Conservation (phyloP, 352 stramenopile species). For the Phytophthora podocarpi region DNA sequence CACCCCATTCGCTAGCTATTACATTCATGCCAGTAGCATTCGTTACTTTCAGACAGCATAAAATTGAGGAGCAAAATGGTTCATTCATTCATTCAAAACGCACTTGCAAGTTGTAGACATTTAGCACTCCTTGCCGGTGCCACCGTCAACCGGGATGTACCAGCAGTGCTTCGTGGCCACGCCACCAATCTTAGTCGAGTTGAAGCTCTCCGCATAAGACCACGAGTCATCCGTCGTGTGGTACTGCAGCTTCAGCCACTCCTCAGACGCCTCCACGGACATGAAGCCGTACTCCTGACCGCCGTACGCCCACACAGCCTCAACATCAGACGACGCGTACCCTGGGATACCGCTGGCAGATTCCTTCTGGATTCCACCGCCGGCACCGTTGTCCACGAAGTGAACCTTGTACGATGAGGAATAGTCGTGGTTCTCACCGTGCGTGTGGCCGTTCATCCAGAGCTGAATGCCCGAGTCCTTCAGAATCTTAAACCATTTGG, state of each 20-base stretch:
- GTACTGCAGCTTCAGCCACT: conserved; percentile 77
- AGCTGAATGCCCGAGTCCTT: conserved; percentile 58
- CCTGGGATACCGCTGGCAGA: conserved; percentile 72
- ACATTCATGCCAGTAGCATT: too few species aligned
- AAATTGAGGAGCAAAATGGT: conserved; percentile 5
- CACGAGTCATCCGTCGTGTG: conserved; percentile 71
- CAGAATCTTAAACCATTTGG: conserved; percentile 69
- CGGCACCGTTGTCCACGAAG: conserved; percentile 81
- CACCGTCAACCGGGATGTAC: conserved; percentile 60
- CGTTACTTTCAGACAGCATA: conserved; percentile 7
- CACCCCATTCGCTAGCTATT: too few species aligned
- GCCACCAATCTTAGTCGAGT: conserved; percentile 48
- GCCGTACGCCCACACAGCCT: conserved; percentile 65
- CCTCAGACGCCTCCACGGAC: conserved; percentile 55
- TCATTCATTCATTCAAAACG: conserved; percentile 22
- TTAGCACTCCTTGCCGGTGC: conserved; percentile 42
- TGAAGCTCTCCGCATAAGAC: conserved; percentile 60
- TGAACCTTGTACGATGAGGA: conserved; percentile 51
- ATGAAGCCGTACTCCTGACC: conserved; percentile 82
- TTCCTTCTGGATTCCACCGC: conserved; percentile 81
- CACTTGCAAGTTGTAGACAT: conserved; percentile 3
- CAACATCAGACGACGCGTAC: conserved; percentile 47
- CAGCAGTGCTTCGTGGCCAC: conserved; percentile 78
- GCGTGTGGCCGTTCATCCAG: conserved; percentile 78
- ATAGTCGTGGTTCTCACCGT: conserved; percentile 82